Evolutionary conservation across 169 alveolate genomes (phyloP).

Genomic region (Cryptosporidium sp.): DNA sequence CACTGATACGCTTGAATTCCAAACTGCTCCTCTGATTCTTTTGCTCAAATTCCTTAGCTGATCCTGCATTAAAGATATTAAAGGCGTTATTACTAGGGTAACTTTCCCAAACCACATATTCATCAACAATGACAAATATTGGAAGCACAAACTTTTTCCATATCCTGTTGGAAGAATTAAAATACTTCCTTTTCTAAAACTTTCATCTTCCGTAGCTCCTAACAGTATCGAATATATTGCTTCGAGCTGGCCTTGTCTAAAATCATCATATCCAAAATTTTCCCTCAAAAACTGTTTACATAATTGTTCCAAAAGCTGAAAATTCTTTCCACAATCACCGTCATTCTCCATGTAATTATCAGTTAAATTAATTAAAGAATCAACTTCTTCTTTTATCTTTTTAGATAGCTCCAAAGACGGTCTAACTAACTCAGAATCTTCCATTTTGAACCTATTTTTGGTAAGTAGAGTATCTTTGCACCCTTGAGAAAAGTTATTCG

Average conservation of each 20-base stretch:
- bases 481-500: slow-evolving; percentile 57
- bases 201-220: slow-evolving; percentile 81
- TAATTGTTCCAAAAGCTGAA: background rate
- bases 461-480: background rate
- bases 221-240: slow-evolving; percentile 83
- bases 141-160: slow-evolving; percentile 81
- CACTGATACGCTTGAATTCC: slow-evolving; percentile 84
- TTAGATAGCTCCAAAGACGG: slow-evolving; percentile 1
- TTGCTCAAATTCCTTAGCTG: slow-evolving; percentile 85
- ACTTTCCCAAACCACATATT: slow-evolving; percentile 70
- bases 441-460: background rate
- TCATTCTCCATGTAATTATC: background rate
- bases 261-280: slow-evolving; percentile 83
- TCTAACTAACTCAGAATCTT: background rate
- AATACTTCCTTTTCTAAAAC: slow-evolving; percentile 71
- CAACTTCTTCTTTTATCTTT: slow-evolving; percentile 1
- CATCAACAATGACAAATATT: slow-evolving; percentile 77
- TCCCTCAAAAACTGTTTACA: slow-evolving; percentile 15
- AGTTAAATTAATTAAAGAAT: background rate
- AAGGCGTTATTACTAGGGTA: slow-evolving; percentile 87
- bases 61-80: slow-evolving; percentile 90
- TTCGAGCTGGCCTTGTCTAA: slow-evolving; percentile 86
- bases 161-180: slow-evolving; percentile 83
- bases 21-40: slow-evolving; percentile 85
- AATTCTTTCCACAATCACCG: background rate